phyloP scores from a whole-genome alignment of 148 eudicot genomes.

The Drosera capensis region DNA sequence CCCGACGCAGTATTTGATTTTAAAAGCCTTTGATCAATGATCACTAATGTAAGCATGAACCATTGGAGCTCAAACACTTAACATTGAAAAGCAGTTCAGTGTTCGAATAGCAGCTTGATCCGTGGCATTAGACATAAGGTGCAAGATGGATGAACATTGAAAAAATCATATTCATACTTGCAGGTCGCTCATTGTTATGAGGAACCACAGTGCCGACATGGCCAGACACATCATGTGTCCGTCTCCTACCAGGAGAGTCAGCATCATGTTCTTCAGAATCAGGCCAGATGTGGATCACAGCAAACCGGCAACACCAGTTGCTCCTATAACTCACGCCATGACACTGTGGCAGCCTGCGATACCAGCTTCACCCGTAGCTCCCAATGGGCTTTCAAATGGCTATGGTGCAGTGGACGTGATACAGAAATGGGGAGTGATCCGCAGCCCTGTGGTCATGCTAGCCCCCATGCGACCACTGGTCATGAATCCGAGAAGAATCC shows the following conservation, averaged over 20 bases:
- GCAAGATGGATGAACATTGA: not conserved
- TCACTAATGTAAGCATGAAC: not conserved
- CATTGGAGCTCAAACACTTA: not conserved
- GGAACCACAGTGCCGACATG: constrained; percentile 83
- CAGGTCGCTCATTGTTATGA: constrained; percentile 86
- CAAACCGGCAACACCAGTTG: constrained; percentile 10
- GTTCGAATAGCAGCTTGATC: not conserved
- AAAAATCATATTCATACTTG: not conserved
- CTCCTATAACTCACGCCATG: constrained; percentile 38
- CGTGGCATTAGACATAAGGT: not conserved
- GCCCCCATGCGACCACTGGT: constrained; percentile 47
- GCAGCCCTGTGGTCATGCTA: constrained; percentile 55
- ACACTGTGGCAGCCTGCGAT: constrained; percentile 60
- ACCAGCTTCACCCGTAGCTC: constrained; percentile 24
- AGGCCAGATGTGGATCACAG: constrained; percentile 30
- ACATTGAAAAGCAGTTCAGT: not conserved
- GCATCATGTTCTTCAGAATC: constrained; percentile 65
- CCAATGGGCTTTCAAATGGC: constrained; percentile 27
- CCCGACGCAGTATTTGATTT: not conserved
- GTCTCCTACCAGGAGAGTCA: constrained; percentile 61
- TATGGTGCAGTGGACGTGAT: constrained; percentile 20
- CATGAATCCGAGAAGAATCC: constrained; percentile 31
- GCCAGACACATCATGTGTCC: constrained; percentile 81
- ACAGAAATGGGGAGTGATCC: constrained; percentile 57
- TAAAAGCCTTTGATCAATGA: not conserved